These are phyloP conservation scores for Talaromyces atroroseus DNA, from an alignment of 2,329 filamentous ascomycete species.

Conservation along the genomic window DNA sequence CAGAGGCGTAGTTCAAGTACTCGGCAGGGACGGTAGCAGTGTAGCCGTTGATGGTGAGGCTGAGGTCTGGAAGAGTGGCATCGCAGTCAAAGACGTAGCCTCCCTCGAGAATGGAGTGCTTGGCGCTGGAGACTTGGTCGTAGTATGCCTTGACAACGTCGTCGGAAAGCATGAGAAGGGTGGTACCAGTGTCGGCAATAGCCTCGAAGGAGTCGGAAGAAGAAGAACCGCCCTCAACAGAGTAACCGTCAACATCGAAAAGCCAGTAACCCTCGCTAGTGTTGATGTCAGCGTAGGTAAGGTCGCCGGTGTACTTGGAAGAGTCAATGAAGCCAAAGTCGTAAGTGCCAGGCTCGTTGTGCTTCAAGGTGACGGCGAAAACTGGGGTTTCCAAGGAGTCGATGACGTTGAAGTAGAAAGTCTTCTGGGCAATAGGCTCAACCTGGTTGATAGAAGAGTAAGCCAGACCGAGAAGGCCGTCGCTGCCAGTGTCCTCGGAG, in stretches of 20 bases:
- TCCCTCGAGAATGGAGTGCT: constrained; percentile 34
- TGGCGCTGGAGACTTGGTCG: constrained; percentile 48
- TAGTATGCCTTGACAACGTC: constrained; percentile 57
- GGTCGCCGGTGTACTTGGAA: constrained; percentile 9
- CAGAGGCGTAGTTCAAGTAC: constrained; percentile 50
- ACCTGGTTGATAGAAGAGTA: constrained; percentile 55
- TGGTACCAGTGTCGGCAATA: constrained; percentile 68
- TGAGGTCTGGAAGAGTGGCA: constrained; percentile 49
- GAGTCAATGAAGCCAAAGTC: constrained; percentile 15
- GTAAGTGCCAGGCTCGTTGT: constrained; percentile 11
- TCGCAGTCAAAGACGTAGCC: constrained; percentile 53
- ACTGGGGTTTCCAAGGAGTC: constrained; percentile 36
- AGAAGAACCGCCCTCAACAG: constrained; percentile 43
- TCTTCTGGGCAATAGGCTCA: constrained; percentile 36
- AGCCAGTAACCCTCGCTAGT: constrained; percentile 59
- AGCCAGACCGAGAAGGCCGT: constrained; percentile 57
- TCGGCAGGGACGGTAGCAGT: constrained; percentile 48
- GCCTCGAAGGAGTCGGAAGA: constrained; percentile 42
- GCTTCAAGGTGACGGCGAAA: constrained; percentile 13
- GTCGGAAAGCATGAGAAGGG: constrained; percentile 56
- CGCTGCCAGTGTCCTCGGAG: constrained; percentile 46
- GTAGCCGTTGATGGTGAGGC: constrained; percentile 46
- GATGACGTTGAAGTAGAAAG: constrained; percentile 58
- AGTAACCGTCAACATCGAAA: constrained; percentile 53
- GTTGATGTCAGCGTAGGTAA: constrained; percentile 28